Evolutionary conservation across 495 filamentous ascomycete species (phyloP).

Genomic region (Hypomontagnella submonticulosa): DNA sequence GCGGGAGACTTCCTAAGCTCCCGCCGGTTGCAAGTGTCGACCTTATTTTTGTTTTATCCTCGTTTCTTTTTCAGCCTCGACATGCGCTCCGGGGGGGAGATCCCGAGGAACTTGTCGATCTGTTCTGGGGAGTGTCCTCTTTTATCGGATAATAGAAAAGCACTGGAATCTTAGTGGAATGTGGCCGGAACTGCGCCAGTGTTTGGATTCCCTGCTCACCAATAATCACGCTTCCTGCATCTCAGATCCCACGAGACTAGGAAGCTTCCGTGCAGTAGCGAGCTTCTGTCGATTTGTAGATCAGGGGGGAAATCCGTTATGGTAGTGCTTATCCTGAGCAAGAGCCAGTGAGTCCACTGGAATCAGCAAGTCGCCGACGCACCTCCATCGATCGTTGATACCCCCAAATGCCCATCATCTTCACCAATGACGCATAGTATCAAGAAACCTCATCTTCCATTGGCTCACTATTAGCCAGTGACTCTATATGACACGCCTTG

Average conservation of each 20-base stretch:
- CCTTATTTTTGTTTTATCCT: background rate
- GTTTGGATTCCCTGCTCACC: slow-evolving; percentile 23
- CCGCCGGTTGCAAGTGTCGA: slow-evolving; percentile 17
- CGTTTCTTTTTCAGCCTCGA: slow-evolving; percentile 15
- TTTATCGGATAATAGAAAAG: background rate
- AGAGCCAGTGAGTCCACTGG: background rate
- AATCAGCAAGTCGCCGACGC: background rate
- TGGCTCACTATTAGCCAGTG: slow-evolving; percentile 5
- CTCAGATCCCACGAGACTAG: slow-evolving; percentile 34
- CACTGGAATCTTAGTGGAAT: slow-evolving; percentile 21
- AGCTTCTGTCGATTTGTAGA: slow-evolving; percentile 28
- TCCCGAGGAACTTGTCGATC: slow-evolving; percentile 18
- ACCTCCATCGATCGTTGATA: background rate
- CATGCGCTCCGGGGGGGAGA: slow-evolving; percentile 5
- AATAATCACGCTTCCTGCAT: slow-evolving; percentile 27
- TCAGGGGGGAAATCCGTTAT: slow-evolving; percentile 13
- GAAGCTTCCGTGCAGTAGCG: slow-evolving; percentile 43
- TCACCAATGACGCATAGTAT: background rate
- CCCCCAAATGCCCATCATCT: slow-evolving; percentile 11
- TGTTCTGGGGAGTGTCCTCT: slow-evolving; percentile 21
- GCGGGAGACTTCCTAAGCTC: slow-evolving; percentile 20
- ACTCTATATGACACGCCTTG: slow-evolving; percentile 9
- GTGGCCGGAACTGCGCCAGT: slow-evolving; percentile 14
- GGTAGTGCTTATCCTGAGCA: background rate
- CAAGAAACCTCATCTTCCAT: background rate